Conservation (phyloP, 345 rosid genomes). For the Salix suchowensis region DNA sequence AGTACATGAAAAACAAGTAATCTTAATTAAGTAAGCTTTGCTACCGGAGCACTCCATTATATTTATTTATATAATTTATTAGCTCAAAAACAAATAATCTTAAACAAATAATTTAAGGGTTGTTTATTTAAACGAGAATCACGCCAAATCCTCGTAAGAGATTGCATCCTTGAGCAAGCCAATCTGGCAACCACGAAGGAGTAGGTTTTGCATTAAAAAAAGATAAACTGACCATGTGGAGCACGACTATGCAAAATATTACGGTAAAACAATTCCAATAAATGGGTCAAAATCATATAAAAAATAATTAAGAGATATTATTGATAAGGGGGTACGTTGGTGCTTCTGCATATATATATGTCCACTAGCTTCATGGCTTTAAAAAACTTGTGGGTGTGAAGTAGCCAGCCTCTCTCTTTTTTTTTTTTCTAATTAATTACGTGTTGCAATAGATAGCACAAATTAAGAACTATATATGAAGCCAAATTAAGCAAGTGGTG, state of each 20-base stretch:
- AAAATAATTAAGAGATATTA: neutral
- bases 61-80: neutral
- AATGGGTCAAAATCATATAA: neutral
- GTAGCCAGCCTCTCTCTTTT: neutral
- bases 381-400: neutral
- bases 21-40: too few relatives aligned
- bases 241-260: neutral
- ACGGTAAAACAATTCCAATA: neutral
- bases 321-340: neutral
- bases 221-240: neutral
- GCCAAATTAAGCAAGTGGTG: neutral
- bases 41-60: neutral
- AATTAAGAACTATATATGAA: neutral
- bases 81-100: neutral
- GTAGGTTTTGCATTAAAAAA: neutral
- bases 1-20: too few relatives aligned
- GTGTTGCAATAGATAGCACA: neutral
- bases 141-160: neutral
- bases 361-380: neutral
- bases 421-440: neutral
- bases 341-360: neutral
- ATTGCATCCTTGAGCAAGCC: neutral
- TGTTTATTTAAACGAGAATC: neutral
- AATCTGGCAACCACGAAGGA: neutral
- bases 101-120: too few relatives aligned